phyloP scores from a whole-genome alignment of 2,329 filamentous ascomycete species.

The Colletotrichum agaves region DNA sequence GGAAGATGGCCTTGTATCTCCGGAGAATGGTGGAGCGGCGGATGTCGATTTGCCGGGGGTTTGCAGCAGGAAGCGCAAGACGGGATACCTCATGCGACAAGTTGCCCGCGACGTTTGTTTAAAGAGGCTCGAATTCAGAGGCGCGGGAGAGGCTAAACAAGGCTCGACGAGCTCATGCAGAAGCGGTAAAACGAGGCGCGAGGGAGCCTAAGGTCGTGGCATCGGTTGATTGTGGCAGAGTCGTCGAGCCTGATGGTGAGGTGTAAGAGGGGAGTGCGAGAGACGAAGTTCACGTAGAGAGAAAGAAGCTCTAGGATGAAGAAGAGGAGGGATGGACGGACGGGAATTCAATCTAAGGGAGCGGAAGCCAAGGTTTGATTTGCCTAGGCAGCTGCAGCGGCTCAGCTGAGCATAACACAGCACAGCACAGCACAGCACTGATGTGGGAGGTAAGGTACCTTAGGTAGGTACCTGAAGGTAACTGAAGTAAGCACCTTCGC shows the following conservation, averaged over 20 bases:
- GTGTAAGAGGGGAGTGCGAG: slow-evolving; percentile 39
- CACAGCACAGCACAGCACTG: background rate
- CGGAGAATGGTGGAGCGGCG: slow-evolving; percentile 21
- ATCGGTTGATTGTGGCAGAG: slow-evolving; percentile 33
- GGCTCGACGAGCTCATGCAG: slow-evolving; percentile 19
- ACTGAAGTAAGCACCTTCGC: too few species aligned
- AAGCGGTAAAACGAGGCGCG: slow-evolving; percentile 17
- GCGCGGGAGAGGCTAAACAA: background rate
- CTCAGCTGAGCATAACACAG: background rate
- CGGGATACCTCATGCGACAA: slow-evolving; percentile 28
- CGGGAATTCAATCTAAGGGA: slow-evolving; percentile 30
- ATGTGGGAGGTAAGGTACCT: background rate
- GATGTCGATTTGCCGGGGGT: slow-evolving; percentile 11
- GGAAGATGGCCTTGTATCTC: slow-evolving; percentile 11
- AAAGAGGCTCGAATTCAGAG: slow-evolving; percentile 8
- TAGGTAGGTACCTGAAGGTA: background rate
- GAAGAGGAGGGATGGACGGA: slow-evolving; percentile 13
- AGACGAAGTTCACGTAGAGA: background rate
- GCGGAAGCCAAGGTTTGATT: slow-evolving; percentile 22
- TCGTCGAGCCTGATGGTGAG: slow-evolving; percentile 19
- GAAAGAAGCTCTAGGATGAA: slow-evolving; percentile 28
- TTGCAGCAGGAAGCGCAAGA: slow-evolving; percentile 13
- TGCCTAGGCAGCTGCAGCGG: background rate
- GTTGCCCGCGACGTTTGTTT: slow-evolving; percentile 16
- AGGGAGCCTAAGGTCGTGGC: slow-evolving; percentile 23